A percentile compares a stretch with the other conserved stretches of the same genome.
Evolutionary conservation across 352 stramenopile genomes (phyloP).

Genomic region (Pythium aristosporum): DNA sequence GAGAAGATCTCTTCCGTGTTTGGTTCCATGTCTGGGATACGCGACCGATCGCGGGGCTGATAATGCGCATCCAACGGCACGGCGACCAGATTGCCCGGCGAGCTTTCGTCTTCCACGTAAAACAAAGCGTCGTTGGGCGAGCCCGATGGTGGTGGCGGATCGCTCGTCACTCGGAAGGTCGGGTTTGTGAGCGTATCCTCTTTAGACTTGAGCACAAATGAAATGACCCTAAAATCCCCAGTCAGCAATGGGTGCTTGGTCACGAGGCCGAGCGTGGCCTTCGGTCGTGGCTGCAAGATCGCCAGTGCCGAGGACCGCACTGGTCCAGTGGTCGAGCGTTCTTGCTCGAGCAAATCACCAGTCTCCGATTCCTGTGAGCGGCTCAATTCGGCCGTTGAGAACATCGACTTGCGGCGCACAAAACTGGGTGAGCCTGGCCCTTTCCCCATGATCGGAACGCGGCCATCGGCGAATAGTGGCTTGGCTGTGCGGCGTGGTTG

Average conservation of each 20-base stretch:
- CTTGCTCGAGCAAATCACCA: conserved; percentile 37
- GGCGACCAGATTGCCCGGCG: conserved; percentile 32
- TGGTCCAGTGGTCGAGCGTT: conserved; percentile 30
- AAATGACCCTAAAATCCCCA: conserved; percentile 65
- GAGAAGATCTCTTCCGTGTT: conserved; percentile 42
- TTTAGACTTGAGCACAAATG: conserved; percentile 57
- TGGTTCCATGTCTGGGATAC: conserved; percentile 42
- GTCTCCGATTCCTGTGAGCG: conserved; percentile 26
- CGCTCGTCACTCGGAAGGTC: conserved; percentile 50
- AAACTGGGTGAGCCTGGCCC: conserved; percentile 83
- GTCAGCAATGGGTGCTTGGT: conserved; percentile 58
- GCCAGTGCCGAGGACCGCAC: conserved; percentile 52
- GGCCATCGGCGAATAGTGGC: conserved; percentile 54
- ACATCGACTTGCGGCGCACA: conserved; percentile 75
- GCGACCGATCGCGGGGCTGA: conserved; percentile 49
- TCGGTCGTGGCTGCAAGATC: conserved; percentile 68
- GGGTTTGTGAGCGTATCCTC: conserved; percentile 66
- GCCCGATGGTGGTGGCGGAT: conserved; percentile 47
- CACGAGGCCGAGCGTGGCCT: conserved; percentile 53
- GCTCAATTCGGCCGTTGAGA: conserved; percentile 45
- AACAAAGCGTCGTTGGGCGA: conserved; percentile 54
- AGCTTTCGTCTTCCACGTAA: conserved; percentile 36
- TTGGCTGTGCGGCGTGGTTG: conserved; percentile 6
- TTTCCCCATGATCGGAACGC: conserved; percentile 82
- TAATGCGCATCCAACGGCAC: conserved; percentile 45